Conservation (phyloP, 2,329 filamentous ascomycete genomes). For the Fusarium tupiense region DNA sequence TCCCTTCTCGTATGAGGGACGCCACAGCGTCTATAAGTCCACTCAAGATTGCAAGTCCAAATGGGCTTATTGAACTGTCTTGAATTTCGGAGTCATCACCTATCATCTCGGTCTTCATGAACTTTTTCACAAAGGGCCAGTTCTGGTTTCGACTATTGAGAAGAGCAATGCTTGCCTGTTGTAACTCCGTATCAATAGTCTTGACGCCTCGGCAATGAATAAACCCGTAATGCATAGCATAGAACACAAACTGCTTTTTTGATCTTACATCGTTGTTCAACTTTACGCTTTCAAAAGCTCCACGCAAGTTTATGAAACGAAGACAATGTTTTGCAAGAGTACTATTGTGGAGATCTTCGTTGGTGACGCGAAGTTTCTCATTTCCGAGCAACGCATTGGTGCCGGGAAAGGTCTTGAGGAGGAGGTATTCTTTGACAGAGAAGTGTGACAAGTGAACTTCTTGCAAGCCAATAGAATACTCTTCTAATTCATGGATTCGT, state of each 20-base stretch:
- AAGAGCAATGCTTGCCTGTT: accelerated
- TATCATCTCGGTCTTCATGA: accelerated
- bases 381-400: accelerated
- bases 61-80: accelerated
- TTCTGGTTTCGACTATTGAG: accelerated
- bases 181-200: accelerated
- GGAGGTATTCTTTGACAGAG: not conserved
- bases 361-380: accelerated
- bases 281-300: accelerated
- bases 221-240: accelerated
- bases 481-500: accelerated
- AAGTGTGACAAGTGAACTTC: not conserved
- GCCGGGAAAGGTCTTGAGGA: not conserved
- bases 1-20: accelerated
- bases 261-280: accelerated
- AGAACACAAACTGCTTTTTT: accelerated
- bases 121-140: accelerated
- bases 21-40: accelerated
- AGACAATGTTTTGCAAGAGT: not conserved
- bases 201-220: accelerated
- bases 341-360: accelerated
- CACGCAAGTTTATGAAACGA: accelerated
- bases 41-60: accelerated
- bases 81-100: accelerated
- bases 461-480: accelerated